Base-by-base conservation (phyloP, 106 monocot genomes). In the Iris macrosiphon region DNA sequence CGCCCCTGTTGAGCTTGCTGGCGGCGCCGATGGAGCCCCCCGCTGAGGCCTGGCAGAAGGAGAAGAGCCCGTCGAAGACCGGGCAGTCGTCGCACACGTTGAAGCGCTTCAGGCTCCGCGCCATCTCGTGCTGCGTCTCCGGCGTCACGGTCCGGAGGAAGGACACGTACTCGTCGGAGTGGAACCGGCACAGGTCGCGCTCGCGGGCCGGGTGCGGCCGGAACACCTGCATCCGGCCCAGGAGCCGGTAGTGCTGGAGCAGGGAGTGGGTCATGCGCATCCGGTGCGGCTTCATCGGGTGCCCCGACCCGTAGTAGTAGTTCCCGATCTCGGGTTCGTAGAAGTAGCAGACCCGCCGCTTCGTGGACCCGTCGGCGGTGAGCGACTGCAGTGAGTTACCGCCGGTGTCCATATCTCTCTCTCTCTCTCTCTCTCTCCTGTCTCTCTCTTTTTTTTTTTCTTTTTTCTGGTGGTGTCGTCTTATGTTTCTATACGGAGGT, bases 231-330 rank as follows among this genome's bases (percentile, higher is more conserved):
- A 78, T 67, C 41, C 16, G 38, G 30, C 17, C 9, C 26, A 72
- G 67, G 38, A 78, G 67, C 30, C 58, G 39, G 62, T 78, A 78
- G 29, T 29, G 25, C 28, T 26, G 12, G 54, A 78, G 51, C 11
- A 72, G 63, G 0, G 54, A 42, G 63, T 78, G 78, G 16, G 78
- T 55, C 72, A 78, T 73, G 15, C 57, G 35, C 31, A 78, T 63
- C 23, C 78, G 66, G 58, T 63, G 72, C 3, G 72, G 78, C 40
- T 59, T 72, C 72, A 72, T 78, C 26, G 58, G 46, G 65, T 76
- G 76, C 16, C 55, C 65, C 15, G 35, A 29, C 4, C 76, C 76
- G 54, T 70, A 76, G 64, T 78, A 67, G 72, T 68, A 72, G 59
- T 67, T 64, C 6, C 72, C 72, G 13, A 78, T 51, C 29, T 62